Percentiles rank a stretch among this genome's conserved stretches.
phyloP scores from a whole-genome alignment of 768 basidiomycete species.

The Gymnopilus junonius region DNA sequence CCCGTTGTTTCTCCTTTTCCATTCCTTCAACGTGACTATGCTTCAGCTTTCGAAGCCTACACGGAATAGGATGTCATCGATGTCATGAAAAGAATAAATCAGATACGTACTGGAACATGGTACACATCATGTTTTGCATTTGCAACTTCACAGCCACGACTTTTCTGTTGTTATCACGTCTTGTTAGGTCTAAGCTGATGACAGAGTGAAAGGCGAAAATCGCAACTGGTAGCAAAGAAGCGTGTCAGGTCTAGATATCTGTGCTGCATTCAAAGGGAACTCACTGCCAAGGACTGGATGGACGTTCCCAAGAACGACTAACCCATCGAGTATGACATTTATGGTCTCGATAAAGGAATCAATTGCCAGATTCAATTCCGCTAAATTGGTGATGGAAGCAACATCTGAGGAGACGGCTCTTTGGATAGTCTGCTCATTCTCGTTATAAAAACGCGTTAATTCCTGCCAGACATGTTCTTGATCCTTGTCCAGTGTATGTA shows the following conservation, averaged over 20 bases:
- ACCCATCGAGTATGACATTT: slow-evolving; percentile 10
- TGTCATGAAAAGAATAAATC: not conserved
- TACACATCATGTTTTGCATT: slow-evolving; percentile 50
- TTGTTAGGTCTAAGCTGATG: slow-evolving; percentile 43
- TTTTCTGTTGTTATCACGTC: slow-evolving; percentile 48
- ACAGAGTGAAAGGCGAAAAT: slow-evolving; percentile 48
- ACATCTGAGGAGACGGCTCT: not conserved
- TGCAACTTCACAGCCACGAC: slow-evolving; percentile 41
- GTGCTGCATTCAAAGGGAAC: not conserved
- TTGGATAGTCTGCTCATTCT: slow-evolving; percentile 3
- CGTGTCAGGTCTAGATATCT: not conserved
- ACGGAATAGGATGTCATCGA: not conserved
- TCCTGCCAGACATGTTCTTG: slow-evolving; percentile 10
- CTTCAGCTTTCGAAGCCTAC: slow-evolving; percentile 17
- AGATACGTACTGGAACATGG: slow-evolving; percentile 42
- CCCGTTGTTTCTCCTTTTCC: slow-evolving; percentile 30
- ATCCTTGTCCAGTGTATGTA: not conserved
- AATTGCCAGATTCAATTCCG: slow-evolving; percentile 4
- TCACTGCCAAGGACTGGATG: slow-evolving; percentile 16
- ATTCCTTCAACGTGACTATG: slow-evolving; percentile 20
- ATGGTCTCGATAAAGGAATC: slow-evolving; percentile 12
- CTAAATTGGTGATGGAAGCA: not conserved
- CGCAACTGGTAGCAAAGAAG: slow-evolving; percentile 28
- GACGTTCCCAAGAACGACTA: slow-evolving; percentile 10
- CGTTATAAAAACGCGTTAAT: slow-evolving; percentile 1